These are phyloP conservation scores for Trametes sanguinea DNA, from an alignment of 768 basidiomycete genomes.

Conservation along the genomic window DNA sequence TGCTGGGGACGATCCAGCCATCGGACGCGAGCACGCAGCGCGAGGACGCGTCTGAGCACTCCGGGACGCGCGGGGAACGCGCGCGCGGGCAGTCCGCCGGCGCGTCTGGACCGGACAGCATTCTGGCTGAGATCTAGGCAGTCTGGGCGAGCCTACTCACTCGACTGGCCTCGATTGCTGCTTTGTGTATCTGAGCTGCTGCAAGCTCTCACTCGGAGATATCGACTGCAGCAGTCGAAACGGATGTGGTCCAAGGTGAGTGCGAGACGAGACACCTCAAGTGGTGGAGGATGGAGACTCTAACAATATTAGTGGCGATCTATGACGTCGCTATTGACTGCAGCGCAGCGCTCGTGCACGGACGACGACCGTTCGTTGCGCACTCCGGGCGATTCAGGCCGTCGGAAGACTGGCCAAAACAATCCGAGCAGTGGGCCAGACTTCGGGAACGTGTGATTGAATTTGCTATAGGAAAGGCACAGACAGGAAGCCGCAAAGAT, in stretches of 20 bases:
- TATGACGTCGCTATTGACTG: not conserved
- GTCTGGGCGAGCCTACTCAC: not conserved
- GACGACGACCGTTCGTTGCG: not conserved
- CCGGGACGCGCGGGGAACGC: not conserved
- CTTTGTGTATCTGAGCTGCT: not conserved
- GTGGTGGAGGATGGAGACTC: no score
- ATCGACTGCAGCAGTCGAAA: no score
- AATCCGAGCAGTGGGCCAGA: no score
- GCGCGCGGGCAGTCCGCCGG: not conserved
- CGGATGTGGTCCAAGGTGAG: no score
- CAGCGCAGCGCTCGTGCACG: not conserved
- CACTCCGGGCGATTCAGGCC: not conserved
- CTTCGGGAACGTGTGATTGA: no score
- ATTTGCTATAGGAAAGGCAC: no score
- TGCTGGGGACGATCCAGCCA: not conserved
- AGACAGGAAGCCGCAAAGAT: no score
- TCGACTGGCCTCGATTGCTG: not conserved
- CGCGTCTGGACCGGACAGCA: not conserved
- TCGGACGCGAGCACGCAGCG: not conserved
- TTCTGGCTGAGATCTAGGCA: not conserved
- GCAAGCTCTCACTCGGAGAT: not conserved
- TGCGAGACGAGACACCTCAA: no score
- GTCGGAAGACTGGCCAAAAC: no score
- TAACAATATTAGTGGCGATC: not conserved
- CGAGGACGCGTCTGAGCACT: not conserved